phyloP scores from a whole-genome alignment of 73 alveolate species.

The Breviolum minutum region DNA sequence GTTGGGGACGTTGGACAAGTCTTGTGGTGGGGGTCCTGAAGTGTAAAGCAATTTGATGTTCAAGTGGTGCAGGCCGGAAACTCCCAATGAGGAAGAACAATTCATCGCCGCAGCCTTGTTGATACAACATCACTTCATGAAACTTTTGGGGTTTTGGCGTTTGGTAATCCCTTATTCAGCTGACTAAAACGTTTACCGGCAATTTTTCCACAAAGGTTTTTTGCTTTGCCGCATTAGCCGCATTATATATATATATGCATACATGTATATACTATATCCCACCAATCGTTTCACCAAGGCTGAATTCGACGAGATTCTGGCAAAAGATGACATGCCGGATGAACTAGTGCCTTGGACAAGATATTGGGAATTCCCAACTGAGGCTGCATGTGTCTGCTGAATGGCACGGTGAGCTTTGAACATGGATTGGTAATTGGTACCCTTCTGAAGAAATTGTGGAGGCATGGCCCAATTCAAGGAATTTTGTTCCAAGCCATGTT shows the following conservation, averaged over 20 bases:
- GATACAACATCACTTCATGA: neutral
- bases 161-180: neutral
- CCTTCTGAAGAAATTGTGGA: no score
- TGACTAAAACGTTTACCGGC: neutral
- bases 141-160: no score
- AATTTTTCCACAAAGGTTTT: no score
- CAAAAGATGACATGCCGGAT: constrained; percentile 9
- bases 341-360: neutral
- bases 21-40: no score
- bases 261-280: neutral
- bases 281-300: neutral
- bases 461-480: no score
- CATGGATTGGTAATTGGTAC: no score
- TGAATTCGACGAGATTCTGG: constrained; percentile 33
- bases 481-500: no score
- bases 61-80: neutral
- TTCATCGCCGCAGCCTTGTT: constrained; percentile 18
- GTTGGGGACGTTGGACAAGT: neutral
- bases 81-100: neutral
- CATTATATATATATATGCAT: no score
- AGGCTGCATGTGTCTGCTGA: neutral
- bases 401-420: no score
- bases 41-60: no score
- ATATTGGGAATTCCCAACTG: no score
- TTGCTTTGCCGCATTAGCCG: no score